phyloP scores from a whole-genome alignment of 371 early-diverging fungal genomes.

The Mucor circinelloides region DNA sequence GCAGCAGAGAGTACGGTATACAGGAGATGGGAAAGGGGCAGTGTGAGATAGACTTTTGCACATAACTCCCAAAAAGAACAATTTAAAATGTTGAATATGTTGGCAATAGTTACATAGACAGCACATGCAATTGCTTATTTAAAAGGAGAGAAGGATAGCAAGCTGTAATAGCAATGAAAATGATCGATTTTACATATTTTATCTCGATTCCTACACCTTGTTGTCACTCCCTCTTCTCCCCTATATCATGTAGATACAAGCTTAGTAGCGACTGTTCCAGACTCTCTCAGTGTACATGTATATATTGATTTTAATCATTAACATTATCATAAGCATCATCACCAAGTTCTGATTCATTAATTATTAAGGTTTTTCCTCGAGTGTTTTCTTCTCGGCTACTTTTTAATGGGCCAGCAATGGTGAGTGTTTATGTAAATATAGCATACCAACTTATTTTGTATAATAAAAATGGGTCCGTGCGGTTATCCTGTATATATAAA shows the following conservation, averaged over 20 bases:
- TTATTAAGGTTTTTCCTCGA: neutral
- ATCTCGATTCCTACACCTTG: neutral
- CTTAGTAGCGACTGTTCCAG: neutral
- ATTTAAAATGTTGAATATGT: neutral
- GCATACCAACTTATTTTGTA: neutral
- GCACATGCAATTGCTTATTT: neutral
- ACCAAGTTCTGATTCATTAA: neutral
- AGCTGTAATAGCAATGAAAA: neutral
- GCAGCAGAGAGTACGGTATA: neutral
- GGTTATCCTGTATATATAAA: neutral
- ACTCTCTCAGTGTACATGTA: neutral
- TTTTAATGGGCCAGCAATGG: neutral
- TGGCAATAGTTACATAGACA: neutral
- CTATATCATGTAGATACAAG: neutral
- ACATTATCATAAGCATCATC: neutral
- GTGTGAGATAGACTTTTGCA: neutral
- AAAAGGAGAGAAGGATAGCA: neutral
- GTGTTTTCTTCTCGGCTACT: neutral
- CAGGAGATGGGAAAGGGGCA: neutral
- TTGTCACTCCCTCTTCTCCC: neutral
- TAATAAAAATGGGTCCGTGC: neutral
- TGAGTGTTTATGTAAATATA: neutral
- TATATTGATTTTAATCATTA: neutral
- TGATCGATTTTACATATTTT: neutral
- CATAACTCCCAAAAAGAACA: neutral